Evolutionary conservation across 257 asterid genomes (phyloP).

Genomic region (Schizonepeta tenuifolia): DNA sequence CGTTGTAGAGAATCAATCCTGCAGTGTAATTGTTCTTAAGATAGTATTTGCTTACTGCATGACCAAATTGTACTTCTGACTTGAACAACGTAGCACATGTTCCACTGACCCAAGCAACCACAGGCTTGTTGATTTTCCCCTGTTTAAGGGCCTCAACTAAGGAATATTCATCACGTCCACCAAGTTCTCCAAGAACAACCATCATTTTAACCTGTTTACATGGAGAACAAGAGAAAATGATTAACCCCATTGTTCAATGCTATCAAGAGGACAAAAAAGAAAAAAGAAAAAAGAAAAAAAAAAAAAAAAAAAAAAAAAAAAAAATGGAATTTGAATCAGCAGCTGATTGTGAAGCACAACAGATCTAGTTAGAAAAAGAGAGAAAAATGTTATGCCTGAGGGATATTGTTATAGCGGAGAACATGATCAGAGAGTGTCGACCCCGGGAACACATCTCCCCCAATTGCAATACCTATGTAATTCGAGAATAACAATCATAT

Average conservation of each 20-base stretch:
- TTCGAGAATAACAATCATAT: conserved; percentile 24
- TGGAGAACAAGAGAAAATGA: not conserved
- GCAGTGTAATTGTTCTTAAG: not conserved
- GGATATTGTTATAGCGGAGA: conserved; percentile 93
- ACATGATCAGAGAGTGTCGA: conserved; percentile 98
- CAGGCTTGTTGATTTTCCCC: conserved; percentile 92
- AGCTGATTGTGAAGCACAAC: too few species aligned
- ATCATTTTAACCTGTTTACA: conserved; percentile 76
- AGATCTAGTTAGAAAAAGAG: not conserved
- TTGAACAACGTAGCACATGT: conserved; percentile 95
- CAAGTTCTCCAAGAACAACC: conserved; percentile 97
- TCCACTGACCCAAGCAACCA: conserved; percentile 99
- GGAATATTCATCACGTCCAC: conserved; percentile 98
- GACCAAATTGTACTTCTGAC: conserved; percentile 99
- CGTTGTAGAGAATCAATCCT: conserved; percentile 4
- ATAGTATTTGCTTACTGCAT: conserved; percentile 77
- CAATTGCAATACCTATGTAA: conserved; percentile 85
- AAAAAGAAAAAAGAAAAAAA: too few species aligned
- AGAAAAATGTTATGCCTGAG: conserved; percentile 61
- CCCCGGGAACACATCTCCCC: conserved; percentile 99
- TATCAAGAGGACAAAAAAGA: too few species aligned
- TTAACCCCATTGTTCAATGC: not conserved
- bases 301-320: too few species aligned
- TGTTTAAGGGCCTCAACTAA: conserved; percentile 93
- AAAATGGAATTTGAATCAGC: not conserved